Conservation (phyloP, 768 basidiomycete species). For the Udeniomyces megalosporus region DNA sequence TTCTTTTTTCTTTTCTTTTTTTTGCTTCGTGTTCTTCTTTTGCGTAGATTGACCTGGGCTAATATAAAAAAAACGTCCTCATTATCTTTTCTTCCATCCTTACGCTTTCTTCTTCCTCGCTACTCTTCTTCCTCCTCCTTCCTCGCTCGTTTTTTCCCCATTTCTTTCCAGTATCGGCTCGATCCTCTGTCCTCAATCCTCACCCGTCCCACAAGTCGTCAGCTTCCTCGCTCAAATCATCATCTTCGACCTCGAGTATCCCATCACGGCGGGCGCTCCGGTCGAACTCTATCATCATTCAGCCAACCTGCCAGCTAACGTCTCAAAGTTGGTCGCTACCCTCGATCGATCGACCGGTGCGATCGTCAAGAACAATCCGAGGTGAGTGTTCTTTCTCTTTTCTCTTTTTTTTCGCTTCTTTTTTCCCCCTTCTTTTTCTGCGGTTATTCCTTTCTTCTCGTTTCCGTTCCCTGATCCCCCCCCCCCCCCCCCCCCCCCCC, state of each 20-base stretch:
- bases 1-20: too few species aligned
- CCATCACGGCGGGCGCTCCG: slow-evolving; percentile 71
- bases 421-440: not conserved
- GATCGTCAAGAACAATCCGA: slow-evolving; percentile 59
- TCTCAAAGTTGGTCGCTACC: slow-evolving; percentile 60
- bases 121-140: too few species aligned
- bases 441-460: too few species aligned
- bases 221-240: slow-evolving; percentile 75
- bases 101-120: not conserved
- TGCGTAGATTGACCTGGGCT: not conserved
- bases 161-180: slow-evolving; percentile 55
- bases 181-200: slow-evolving; percentile 61
- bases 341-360: slow-evolving; percentile 63
- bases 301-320: slow-evolving; percentile 72
- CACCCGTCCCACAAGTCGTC: slow-evolving; percentile 58
- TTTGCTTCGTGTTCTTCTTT: not conserved
- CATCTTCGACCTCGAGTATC: slow-evolving; percentile 79
- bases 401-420: not conserved
- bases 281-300: slow-evolving; percentile 95
- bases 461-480: too few species aligned
- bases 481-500: too few species aligned
- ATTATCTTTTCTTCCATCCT: not conserved
- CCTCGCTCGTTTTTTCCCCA: not conserved
- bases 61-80: not conserved
- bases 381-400: slow-evolving; percentile 36